Evolutionary conservation across 306 rosid genomes (phyloP).

Genomic region (Cicer yamashitae): DNA sequence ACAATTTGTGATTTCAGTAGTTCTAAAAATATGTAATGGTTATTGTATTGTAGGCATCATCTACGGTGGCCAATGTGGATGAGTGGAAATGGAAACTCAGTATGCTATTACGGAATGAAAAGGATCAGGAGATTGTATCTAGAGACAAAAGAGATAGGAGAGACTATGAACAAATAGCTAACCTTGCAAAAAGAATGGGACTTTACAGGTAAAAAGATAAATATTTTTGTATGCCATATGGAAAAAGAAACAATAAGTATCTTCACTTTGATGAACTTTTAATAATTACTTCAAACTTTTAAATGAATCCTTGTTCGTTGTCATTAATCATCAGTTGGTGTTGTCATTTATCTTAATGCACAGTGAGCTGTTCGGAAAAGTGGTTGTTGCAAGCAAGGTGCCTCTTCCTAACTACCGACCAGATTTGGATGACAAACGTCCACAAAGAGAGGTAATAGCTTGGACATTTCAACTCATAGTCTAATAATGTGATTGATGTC

Average conservation of each 20-base stretch:
- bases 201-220: slow-evolving; percentile 66
- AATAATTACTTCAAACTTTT: slow-evolving; percentile 7
- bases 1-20: slow-evolving; percentile 7
- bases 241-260: slow-evolving; percentile 25
- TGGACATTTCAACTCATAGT: slow-evolving; percentile 33
- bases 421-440: slow-evolving; percentile 97
- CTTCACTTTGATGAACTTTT: slow-evolving; percentile 8
- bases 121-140: slow-evolving; percentile 90
- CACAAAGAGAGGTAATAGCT: slow-evolving; percentile 88
- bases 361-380: slow-evolving; percentile 90
- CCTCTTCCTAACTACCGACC: slow-evolving; percentile 99
- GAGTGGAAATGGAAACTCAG: slow-evolving; percentile 99
- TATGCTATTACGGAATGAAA: slow-evolving; percentile 78
- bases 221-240: slow-evolving; percentile 14
- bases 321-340: slow-evolving; percentile 22
- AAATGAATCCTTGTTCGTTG: slow-evolving; percentile 4
- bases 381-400: slow-evolving; percentile 90
- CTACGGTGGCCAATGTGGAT: slow-evolving; percentile 92
- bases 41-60: slow-evolving; percentile 71
- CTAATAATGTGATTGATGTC: slow-evolving; percentile 34
- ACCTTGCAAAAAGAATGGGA: slow-evolving; percentile 92
- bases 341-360: slow-evolving; percentile 38
- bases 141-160: slow-evolving; percentile 89
- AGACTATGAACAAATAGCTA: slow-evolving; percentile 93
- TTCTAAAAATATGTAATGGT: slow-evolving; percentile 40